These are phyloP conservation scores for Musa schizocarpa DNA, from an alignment of 176 grass and related monocot species.

Conservation along the genomic window DNA sequence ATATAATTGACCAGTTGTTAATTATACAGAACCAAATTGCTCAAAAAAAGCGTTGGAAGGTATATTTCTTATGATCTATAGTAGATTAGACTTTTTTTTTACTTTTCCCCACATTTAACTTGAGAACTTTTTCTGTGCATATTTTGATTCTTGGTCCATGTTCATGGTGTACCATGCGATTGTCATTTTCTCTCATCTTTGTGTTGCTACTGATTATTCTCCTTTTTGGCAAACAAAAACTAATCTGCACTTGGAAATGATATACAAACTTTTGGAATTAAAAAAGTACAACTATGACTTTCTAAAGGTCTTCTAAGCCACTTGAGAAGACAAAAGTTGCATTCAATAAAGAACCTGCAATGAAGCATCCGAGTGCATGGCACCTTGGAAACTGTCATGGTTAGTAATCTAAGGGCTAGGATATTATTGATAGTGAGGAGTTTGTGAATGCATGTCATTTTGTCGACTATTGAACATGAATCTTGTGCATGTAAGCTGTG, in stretches of 20 bases:
- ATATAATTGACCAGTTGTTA: conserved; percentile 51
- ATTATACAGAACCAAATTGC: conserved; percentile 52
- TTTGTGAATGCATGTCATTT: too few species aligned
- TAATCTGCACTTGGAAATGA: neutral
- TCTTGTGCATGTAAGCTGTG: neutral
- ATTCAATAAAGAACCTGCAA: too few species aligned
- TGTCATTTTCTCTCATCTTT: neutral
- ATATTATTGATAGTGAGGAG: neutral
- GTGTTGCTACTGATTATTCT: neutral
- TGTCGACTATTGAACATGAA: neutral
- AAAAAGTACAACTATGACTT: too few species aligned
- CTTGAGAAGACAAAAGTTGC: too few species aligned
- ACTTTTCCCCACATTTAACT: neutral
- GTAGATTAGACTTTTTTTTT: neutral
- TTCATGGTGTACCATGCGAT: neutral
- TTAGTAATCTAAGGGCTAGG: neutral
- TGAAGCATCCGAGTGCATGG: too few species aligned
- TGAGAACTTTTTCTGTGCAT: neutral
- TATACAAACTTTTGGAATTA: neutral
- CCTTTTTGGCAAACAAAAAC: neutral
- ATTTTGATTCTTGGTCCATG: neutral
- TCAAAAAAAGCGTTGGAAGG: conserved; percentile 75
- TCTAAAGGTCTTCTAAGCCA: too few species aligned
- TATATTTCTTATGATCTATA: conserved; percentile 5
- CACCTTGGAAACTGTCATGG: neutral